Evolutionary conservation across 108 stramenopile species (phyloP), one percentile per base, ranked within the genome.

Genomic region (Nitzschia inconspicua): DNA sequence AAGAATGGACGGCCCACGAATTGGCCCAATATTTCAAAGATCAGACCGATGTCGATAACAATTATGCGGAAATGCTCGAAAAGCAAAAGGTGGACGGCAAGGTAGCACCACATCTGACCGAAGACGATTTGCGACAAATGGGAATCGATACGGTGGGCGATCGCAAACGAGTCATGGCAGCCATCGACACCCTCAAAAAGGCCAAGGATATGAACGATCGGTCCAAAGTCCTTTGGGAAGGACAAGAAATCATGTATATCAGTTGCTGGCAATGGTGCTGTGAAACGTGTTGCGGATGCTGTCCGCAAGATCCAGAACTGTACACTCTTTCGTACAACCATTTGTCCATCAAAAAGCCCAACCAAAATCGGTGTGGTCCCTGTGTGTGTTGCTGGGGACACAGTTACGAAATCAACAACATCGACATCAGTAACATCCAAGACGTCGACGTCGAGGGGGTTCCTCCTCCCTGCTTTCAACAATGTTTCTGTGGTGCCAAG

Each of bases 111-210:
- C 32, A 41, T 19, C 52, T 75, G 40, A 69, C 48, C 14, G 74
- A 75, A 41, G 31, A n/a, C 3, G 63, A 69, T 47, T 0, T 75
- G 42, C 57, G 57, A 58, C 56, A 69, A 23, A 75, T 75, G 74
- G 60, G 60, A 8, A 65, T 75, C 0, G 16, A 0, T 20, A 29
- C 41, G 4, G 34, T 75, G n/a, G 74, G 74, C 2, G 74, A 75
- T 51, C 56, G 74, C 4, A 44, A 62, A n/a, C 55, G 57, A 16
- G 57, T 75, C 16, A 19, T 48, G 3, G 28, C 56, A 19, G 44
- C 30, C 6, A 25, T 75, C 9, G 40, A 75, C 44, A 23, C 54
- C 28, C 36, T 75, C 11, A 20, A 30, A 39, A 29, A 41, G 8
- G 44, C 43, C 0, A 32, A 55, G 47, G 68, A 47, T 24, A 24